Conservation (phyloP, 2,329 filamentous ascomycete species). For the Paraphaeosphaeria minitans region DNA sequence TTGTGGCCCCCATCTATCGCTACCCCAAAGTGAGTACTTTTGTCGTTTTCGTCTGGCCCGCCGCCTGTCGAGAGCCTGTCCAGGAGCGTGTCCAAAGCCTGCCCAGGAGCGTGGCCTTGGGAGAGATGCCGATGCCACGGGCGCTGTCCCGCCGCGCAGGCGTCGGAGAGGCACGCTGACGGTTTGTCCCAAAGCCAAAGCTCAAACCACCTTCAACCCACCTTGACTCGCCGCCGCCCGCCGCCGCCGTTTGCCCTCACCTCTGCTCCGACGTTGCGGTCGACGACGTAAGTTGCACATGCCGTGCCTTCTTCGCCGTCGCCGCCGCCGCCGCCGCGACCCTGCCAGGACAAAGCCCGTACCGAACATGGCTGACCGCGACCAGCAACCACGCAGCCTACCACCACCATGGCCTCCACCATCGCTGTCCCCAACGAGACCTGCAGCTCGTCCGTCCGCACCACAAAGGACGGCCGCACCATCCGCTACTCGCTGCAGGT, state of each 20-base stretch:
- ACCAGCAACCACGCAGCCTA: conserved; percentile 16
- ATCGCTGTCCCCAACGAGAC: conserved; percentile 64
- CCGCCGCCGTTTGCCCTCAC: background rate
- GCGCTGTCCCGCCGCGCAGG: conserved; percentile 1
- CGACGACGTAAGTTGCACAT: conserved; percentile 10
- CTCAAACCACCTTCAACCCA: too few species aligned
- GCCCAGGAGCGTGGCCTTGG: conserved; percentile 11
- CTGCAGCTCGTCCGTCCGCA: conserved; percentile 57
- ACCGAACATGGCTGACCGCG: conserved; percentile 10
- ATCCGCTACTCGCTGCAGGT: conserved; percentile 84
- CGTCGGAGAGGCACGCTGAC: conserved; percentile 1
- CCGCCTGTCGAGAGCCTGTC: conserved; percentile 4
- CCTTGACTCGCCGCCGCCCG: conserved; percentile 1
- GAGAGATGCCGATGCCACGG: conserved; percentile 9
- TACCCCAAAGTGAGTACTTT: background rate
- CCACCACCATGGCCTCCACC: conserved; percentile 42
- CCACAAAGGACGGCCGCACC: conserved; percentile 75
- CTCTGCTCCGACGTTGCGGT: conserved; percentile 4
- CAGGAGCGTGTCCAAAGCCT: too few species aligned
- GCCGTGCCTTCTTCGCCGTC: background rate
- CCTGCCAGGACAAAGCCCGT: background rate
- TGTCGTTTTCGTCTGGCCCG: background rate
- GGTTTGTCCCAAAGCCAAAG: background rate
- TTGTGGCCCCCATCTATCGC: background rate
- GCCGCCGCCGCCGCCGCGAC: conserved; percentile 5